Base-by-base conservation (phyloP, 805 yeast species). In the Wickerhamiella dianesei region DNA sequence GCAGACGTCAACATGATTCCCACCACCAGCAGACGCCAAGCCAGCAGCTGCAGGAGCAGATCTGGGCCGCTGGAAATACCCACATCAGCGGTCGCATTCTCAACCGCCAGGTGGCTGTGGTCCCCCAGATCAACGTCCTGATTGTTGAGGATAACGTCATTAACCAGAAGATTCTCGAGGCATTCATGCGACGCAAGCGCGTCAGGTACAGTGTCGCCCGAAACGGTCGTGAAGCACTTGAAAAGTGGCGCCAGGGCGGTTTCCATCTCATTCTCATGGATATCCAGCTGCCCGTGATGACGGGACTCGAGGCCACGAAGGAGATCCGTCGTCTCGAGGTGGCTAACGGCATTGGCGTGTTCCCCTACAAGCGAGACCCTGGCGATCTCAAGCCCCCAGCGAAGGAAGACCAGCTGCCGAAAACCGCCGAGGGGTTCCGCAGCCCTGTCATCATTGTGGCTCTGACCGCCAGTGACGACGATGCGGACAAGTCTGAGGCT, bases 371-470 rank as follows among this genome's bases (percentile, higher is more conserved):
- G 20, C 49, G 44, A 2, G 50, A 70, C 62, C 52, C 58, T 56
- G 32, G 29, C 40, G 46, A 40, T 36, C 43, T 48, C 45, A 44
- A 60, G 47, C 43, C 53, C 48, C 36, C 45, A 14, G 42, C 57
- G 47, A 45, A 50, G 49, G 42, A 48, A 41, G 46, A 60, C 59
- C 45, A 44, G 8, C 41, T 53, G 13, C 72, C 70, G 8, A 65
- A 69, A 9, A 64, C 74, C n/a, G 39, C 36, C 14, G 53, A 51
- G 40, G 56, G 56, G 18, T 86, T 86, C 64, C 74, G 85, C 53
- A 81, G 94, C 0, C 98, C 99, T 0, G 95, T 94, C n/a, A 92
- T 92, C 48, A 89, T 92, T 45, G 98, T 92, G 18, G 99, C 99
- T 0, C 68, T 92, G 44, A 92, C 99, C 1, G 98, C 98, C 0